A percentile compares a stretch with the other conserved stretches of the same genome.
phyloP scores from a whole-genome alignment of 768 basidiomycete genomes.

The Calocybe cyanea region DNA sequence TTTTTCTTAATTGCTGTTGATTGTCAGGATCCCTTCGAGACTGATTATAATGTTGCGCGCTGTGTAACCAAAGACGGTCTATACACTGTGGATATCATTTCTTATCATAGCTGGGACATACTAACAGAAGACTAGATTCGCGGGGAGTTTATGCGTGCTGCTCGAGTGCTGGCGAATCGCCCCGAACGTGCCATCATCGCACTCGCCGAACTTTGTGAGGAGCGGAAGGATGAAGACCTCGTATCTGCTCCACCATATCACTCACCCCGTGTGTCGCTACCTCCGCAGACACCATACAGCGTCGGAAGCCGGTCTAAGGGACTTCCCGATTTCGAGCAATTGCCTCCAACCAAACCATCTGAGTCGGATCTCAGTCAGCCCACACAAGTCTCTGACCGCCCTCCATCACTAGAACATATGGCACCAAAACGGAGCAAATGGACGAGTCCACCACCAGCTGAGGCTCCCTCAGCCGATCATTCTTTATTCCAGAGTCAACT shows the following conservation, averaged over 20 bases:
- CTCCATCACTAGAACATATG: constrained; percentile 78
- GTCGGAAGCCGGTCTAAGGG: constrained; percentile 57
- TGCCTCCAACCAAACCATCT: constrained; percentile 50
- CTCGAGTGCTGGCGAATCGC: constrained; percentile 73
- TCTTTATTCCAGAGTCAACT: constrained; percentile 65
- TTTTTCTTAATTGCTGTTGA: not conserved
- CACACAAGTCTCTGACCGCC: constrained; percentile 42
- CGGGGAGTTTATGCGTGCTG: constrained; percentile 97
- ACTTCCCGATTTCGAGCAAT: constrained; percentile 36
- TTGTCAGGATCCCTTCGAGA: constrained; percentile 89
- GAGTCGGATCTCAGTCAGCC: constrained; percentile 34
- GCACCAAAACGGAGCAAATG: constrained; percentile 76
- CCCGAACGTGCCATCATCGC: constrained; percentile 80
- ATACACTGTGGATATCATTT: constrained; percentile 67
- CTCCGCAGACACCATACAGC: constrained; percentile 70
- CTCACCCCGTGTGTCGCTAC: constrained; percentile 43
- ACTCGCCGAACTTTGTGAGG: constrained; percentile 88
- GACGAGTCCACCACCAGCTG: constrained; percentile 82
- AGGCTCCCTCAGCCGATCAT: constrained; percentile 65
- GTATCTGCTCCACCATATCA: constrained; percentile 44
- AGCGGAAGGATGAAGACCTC: constrained; percentile 69
- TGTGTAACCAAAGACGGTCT: constrained; percentile 96
- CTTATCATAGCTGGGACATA: constrained; percentile 2
- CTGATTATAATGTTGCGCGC: constrained; percentile 93
- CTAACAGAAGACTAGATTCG: constrained; percentile 63